A percentile compares a stretch with the other conserved stretches of the same genome.
These are phyloP conservation scores for Gryganskiella cystojenkinii DNA, from an alignment of 192 early-diverging fungal genomes.

Conservation along the genomic window DNA sequence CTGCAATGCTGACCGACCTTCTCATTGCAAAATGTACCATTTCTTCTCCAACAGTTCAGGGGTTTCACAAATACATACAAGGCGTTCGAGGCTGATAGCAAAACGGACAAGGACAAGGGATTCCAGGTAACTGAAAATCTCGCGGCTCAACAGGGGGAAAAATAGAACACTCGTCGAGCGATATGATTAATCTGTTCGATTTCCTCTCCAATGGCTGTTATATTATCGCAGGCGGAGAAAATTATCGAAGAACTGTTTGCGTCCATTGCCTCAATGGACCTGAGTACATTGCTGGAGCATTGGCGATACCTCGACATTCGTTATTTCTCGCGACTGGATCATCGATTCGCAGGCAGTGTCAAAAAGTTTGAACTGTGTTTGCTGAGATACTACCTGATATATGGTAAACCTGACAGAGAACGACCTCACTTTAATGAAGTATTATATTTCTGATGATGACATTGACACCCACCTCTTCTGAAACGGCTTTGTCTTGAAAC, in stretches of 20 bases:
- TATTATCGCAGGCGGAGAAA: constrained; percentile 65
- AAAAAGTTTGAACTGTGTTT: constrained; percentile 71
- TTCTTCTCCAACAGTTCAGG: constrained; percentile 58
- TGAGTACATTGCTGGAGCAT: constrained; percentile 62
- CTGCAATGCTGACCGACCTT: too few relatives aligned
- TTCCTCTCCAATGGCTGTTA: too few relatives aligned
- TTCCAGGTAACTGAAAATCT: constrained; percentile 56
- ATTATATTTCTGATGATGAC: neutral
- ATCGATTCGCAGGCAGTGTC: constrained; percentile 63
- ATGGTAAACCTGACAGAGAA: too few relatives aligned
- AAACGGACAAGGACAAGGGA: constrained; percentile 67
- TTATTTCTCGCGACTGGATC: constrained; percentile 72
- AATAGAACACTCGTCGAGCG: neutral
- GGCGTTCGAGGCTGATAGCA: constrained; percentile 64
- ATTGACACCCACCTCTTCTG: too few relatives aligned
- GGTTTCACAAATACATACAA: constrained; percentile 70
- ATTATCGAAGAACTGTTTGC: constrained; percentile 68
- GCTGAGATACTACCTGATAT: constrained; percentile 67
- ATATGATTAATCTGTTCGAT: too few relatives aligned
- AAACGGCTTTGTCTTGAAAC: too few relatives aligned
- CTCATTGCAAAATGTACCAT: too few relatives aligned
- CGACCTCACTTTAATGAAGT: too few relatives aligned
- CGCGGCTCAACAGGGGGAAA: neutral
- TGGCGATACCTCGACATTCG: constrained; percentile 72
- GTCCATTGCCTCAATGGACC: constrained; percentile 61